These are phyloP conservation scores for Oryza australiensis DNA, from an alignment of 176 grass and related monocot genomes.

Conservation along the genomic window DNA sequence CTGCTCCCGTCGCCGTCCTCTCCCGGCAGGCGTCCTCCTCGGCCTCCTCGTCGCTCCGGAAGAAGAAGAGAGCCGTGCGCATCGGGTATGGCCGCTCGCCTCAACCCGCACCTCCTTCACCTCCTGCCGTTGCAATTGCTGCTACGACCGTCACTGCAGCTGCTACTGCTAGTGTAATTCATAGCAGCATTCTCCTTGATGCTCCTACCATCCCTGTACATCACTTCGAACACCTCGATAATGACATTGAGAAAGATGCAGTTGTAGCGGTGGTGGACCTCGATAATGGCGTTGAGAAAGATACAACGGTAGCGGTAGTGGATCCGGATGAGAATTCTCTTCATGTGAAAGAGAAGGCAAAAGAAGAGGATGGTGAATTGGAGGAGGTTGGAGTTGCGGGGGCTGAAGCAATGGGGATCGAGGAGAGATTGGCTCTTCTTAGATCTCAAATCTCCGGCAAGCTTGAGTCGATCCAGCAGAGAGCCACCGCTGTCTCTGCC, in stretches of 20 bases:
- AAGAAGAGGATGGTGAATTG: slow-evolving; percentile 7
- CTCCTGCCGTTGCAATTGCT: background rate
- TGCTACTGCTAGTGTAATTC: background rate
- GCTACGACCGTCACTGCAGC: background rate
- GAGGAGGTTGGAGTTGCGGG: background rate
- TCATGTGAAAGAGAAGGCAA: slow-evolving; percentile 26
- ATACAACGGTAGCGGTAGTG: background rate
- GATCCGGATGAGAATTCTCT: slow-evolving; percentile 28
- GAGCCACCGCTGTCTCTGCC: slow-evolving; percentile 38
- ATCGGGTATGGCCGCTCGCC: slow-evolving; percentile 83
- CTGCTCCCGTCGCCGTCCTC: slow-evolving; percentile 2
- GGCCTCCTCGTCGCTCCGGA: slow-evolving; percentile 57
- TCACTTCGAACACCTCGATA: background rate
- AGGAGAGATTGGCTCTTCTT: slow-evolving; percentile 59
- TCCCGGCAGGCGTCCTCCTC: slow-evolving; percentile 30
- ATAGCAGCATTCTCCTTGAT: slow-evolving; percentile 31
- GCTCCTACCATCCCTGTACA: background rate
- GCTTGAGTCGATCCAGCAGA: slow-evolving; percentile 58
- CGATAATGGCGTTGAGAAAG: background rate
- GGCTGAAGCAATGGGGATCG: slow-evolving; percentile 31
- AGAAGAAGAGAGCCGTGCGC: slow-evolving; percentile 95
- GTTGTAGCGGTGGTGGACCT: slow-evolving; percentile 3
- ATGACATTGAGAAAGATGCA: background rate
- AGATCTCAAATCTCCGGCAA: slow-evolving; percentile 69
- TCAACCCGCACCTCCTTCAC: slow-evolving; percentile 4